Conservation (phyloP, 2,329 filamentous ascomycete genomes). For the Neopestalotiopsis sp. region DNA sequence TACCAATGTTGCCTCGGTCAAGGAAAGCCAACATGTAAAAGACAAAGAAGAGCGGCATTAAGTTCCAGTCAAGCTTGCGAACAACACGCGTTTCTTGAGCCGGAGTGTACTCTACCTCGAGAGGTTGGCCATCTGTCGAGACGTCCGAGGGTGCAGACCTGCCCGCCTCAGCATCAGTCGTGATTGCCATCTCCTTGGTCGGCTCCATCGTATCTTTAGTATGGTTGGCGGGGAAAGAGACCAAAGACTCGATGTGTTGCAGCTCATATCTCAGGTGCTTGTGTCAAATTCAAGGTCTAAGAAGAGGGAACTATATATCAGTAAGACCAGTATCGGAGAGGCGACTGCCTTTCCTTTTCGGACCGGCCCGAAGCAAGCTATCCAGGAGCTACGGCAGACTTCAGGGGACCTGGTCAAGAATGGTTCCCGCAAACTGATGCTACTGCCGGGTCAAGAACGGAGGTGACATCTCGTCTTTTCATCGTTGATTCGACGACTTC, state of each 20-base stretch:
- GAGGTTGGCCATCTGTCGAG: background rate
- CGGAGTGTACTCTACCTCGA: background rate
- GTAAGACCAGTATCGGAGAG: background rate
- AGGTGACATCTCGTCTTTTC: background rate
- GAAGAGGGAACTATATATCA: background rate
- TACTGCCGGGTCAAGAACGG: background rate
- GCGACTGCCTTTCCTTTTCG: background rate
- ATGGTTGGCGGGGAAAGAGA: background rate
- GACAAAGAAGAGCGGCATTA: constrained; percentile 6
- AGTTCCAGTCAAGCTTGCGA: constrained; percentile 7
- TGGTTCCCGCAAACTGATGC: background rate
- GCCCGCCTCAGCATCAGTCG: background rate
- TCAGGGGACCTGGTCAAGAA: background rate
- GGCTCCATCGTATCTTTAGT: background rate
- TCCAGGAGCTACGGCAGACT: background rate
- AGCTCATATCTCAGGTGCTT: background rate
- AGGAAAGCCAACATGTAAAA: constrained; percentile 25
- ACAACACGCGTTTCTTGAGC: background rate
- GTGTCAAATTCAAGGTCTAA: background rate
- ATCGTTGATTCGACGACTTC: background rate
- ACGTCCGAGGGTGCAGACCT: background rate
- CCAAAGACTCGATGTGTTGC: background rate
- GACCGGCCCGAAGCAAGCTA: background rate
- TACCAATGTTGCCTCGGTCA: constrained; percentile 56
- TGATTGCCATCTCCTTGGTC: background rate